Evolutionary conservation across 225 moss, liverwort and hornwort species (phyloP).

Genomic region (Physcomitrium patens): DNA sequence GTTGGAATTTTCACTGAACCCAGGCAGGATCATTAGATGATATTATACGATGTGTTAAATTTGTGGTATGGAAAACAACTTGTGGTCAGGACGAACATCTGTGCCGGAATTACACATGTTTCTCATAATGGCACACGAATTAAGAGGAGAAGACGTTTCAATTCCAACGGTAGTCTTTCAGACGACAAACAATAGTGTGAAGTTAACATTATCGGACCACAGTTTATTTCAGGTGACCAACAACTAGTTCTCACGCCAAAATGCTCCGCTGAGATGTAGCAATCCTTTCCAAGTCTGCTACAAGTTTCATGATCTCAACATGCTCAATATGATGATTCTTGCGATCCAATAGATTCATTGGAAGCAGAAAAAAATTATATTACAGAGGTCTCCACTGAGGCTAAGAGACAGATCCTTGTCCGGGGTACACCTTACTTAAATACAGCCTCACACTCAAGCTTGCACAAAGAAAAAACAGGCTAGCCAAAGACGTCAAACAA

Average conservation of each 20-base stretch:
- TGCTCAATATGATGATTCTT: slow-evolving; percentile 20
- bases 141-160: no score
- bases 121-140: no score
- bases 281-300: neutral
- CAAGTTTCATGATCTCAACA: slow-evolving; percentile 4
- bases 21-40: no score
- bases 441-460: neutral
- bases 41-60: no score
- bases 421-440: neutral
- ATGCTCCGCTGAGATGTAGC: neutral
- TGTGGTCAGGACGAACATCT: no score
- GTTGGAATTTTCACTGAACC: no score
- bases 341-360: neutral
- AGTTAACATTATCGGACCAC: neutral
- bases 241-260: slow-evolving; percentile 28
- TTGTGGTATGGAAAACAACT: no score
- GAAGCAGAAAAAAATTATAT: slow-evolving; percentile 32
- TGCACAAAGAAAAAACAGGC: neutral
- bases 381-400: slow-evolving; percentile 25
- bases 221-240: slow-evolving; percentile 27
- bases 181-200: no score
- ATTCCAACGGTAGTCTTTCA: no score
- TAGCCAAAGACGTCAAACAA: neutral
- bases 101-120: no score
- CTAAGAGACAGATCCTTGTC: neutral